Evolutionary conservation across 441 rosid species (phyloP), one percentile per base, ranked within the genome.

Genomic region (Eruca vesicaria): DNA sequence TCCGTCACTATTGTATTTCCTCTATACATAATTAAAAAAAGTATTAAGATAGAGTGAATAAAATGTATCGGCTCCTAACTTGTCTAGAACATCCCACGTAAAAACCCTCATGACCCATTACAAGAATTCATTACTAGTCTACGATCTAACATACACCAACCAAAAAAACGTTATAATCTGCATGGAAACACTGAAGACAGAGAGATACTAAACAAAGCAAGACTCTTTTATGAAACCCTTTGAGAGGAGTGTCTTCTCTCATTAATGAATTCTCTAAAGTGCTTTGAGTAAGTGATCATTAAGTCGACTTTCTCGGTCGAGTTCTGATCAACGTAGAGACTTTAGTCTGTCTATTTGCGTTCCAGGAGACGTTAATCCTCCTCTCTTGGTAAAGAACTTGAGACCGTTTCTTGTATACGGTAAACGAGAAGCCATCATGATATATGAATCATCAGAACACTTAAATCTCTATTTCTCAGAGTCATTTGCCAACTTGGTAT

Each of bases 371-470:
- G 96, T 90, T 67, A 94, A 72, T 48, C 99, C 99, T 18, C 99
- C 99, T 76, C 67, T 89, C 85, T 84, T 90, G 0, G 99, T 94
- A 79, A 94, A 94, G 71, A 92, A 90, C 74, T 94, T 94, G 32
- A 92, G 84, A 5, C 99, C 99, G 23, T 94, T 94, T 11, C 97
- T 82, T 31, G 99, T 90, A 78, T 92, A 90, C 8, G 99, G 97
- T 69, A 92, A 85, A 85, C 92, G 99, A 68, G 99, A 94, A 14
- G 99, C 99, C 2, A 97, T 94, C 98, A 94, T 92, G 92, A 90
- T 76, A 97, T 79, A 19, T 94, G 91, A 31, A 31, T 31, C 6
- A 31, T 31, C 7, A 31, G 7, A 31, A 31, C 7, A 31, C 33
- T 31, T 31, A 1, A 23, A 1, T 23, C 26, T 23, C 33, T 73